A percentile compares a stretch with the other conserved stretches of the same genome.
These are phyloP conservation scores for Xerocomus minutiporus DNA, from an alignment of 1,284 basidiomycete species.

Conservation along the genomic window DNA sequence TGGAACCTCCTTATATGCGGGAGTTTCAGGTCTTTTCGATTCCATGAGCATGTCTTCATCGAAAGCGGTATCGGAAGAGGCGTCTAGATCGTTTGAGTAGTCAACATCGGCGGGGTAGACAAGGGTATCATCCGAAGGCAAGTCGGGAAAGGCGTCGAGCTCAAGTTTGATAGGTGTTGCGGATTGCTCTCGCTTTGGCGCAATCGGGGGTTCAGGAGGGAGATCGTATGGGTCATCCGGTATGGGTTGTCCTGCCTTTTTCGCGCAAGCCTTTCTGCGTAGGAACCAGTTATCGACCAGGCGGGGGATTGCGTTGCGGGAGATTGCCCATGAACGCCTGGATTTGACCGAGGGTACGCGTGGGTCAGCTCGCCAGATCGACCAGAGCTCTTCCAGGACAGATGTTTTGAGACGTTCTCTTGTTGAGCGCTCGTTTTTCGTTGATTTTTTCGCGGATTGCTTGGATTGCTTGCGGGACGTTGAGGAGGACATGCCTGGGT, in stretches of 20 bases:
- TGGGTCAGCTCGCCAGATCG: constrained; percentile 27
- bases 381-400: constrained; percentile 27
- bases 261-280: constrained; percentile 26
- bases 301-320: constrained; percentile 18
- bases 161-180: constrained; percentile 3
- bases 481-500: constrained; percentile 2
- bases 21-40: neutral
- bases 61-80: constrained; percentile 27
- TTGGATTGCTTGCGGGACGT: constrained; percentile 16
- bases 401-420: constrained; percentile 15
- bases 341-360: constrained; percentile 30
- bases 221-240: constrained; percentile 24
- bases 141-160: constrained; percentile 3
- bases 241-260: constrained; percentile 21
- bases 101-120: constrained; percentile 8
- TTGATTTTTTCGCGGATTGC: constrained; percentile 1
- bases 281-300: constrained; percentile 27
- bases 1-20: constrained; percentile 18
- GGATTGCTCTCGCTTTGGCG: constrained; percentile 13
- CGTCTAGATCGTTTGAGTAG: constrained; percentile 12
- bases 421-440: neutral
- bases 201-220: constrained; percentile 5
- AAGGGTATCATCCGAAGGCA: constrained; percentile 27
- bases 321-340: constrained; percentile 25
- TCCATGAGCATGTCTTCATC: constrained; percentile 9